These are phyloP conservation scores for Polysphondylium violaceum DNA, from an alignment of 78 protist species.

Conservation along the genomic window DNA sequence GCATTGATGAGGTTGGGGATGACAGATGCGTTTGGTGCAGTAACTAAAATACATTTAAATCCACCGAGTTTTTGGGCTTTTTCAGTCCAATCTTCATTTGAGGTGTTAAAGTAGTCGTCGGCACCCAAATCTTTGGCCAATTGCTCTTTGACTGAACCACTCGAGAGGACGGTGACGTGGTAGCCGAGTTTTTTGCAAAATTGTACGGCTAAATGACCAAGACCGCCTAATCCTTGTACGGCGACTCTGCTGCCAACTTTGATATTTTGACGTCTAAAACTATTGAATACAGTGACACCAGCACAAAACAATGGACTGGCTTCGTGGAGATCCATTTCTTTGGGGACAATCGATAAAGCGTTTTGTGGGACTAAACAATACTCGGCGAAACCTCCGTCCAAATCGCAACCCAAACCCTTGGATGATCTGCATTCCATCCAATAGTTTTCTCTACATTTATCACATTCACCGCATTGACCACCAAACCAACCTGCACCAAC, in stretches of 20 bases:
- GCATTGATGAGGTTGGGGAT: neutral
- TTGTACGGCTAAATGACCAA: slow-evolving; percentile 86
- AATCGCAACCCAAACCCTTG: neutral
- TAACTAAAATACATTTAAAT: neutral
- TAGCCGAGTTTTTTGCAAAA: slow-evolving; percentile 69
- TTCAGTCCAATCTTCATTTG: neutral
- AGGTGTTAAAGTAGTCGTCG: slow-evolving; percentile 13
- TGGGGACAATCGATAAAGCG: slow-evolving; percentile 40
- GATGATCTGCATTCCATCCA: slow-evolving; percentile 15
- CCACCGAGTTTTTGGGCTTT: neutral
- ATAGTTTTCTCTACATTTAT: slow-evolving; percentile 25
- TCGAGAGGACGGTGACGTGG: slow-evolving; percentile 57
- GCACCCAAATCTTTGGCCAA: slow-evolving; percentile 59
- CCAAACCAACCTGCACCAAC: slow-evolving; percentile 81
- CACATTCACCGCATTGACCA: slow-evolving; percentile 49
- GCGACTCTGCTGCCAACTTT: slow-evolving; percentile 47
- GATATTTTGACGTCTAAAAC: slow-evolving; percentile 33
- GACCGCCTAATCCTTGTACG: slow-evolving; percentile 83
- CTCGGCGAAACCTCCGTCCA: slow-evolving; percentile 77
- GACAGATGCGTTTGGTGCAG: neutral
- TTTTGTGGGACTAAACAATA: slow-evolving; percentile 35
- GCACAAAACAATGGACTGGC: slow-evolving; percentile 84
- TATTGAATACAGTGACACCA: slow-evolving; percentile 77
- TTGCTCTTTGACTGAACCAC: neutral
- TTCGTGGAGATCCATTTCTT: neutral